Evolutionary conservation across 768 basidiomycete species (phyloP), one percentile per base, ranked within the genome.

Genomic region (Amyloporia xantha): DNA sequence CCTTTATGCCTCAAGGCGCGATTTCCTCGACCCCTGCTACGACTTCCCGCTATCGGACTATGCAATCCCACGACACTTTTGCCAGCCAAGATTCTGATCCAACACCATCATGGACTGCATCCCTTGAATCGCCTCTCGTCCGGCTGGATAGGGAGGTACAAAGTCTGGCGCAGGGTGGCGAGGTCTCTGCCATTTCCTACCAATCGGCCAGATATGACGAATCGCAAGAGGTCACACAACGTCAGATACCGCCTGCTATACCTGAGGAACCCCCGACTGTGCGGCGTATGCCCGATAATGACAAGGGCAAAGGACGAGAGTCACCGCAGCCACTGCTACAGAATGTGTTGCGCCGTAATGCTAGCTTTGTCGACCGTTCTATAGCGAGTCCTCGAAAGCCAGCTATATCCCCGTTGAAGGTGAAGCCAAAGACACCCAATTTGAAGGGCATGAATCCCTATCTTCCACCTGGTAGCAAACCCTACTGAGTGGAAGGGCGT

Each of bases 21-120:
- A 71, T 84, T 47, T 86, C 87, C 1, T 91, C 89, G 2, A 91
- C 90, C 1, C 91, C 90, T 15, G 83, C 86, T 7, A 78, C 73
- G 4, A 61, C 62, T 21, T 66, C 52, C 57, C 69, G 51, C 9
- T 51, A 62, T 26, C 66, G 66, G 46, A 59, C 38, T 27, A 27
- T 46, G 42, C 50, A 53, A 54, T 48, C 45, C 55, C 56, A 70
- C 35, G 62, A 74, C 52, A 72, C 58, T 40, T 74, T 74, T 19
- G 54, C 62, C 4, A 68, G 50, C 24, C 61, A 59, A 54, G 71
- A 53, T 55, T 59, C 61, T 3, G 72, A 72, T 12, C 73, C 76
- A 25, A 75, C 74, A 10, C 73, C 81, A 1, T 83, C 84, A 12
- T 91, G 86, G 86, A 75, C 76, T n/a, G 71, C 75, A 5, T 83